These are phyloP conservation scores for Macaranga tanarius DNA, from an alignment of 441 rosid genomes.

Conservation along the genomic window DNA sequence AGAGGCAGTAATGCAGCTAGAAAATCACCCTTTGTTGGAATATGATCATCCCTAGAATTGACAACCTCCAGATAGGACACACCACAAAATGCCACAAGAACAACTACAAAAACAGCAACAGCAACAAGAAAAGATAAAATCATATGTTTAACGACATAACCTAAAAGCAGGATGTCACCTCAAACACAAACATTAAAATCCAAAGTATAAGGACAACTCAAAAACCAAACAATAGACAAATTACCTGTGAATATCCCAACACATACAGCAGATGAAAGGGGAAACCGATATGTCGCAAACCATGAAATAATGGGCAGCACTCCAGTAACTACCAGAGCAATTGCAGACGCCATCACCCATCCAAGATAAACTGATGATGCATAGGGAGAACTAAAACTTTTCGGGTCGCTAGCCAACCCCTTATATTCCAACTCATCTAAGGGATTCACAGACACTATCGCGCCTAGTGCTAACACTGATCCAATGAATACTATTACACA, in stretches of 20 bases:
- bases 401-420: slow-evolving; percentile 67
- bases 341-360: slow-evolving; percentile 97
- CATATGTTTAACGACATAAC: slow-evolving; percentile 15
- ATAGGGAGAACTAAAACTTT: slow-evolving; percentile 75
- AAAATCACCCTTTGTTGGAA: slow-evolving; percentile 90
- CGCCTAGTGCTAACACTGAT: slow-evolving; percentile 84
- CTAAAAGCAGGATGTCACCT: slow-evolving; percentile 8
- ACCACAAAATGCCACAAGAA: slow-evolving; percentile 95
- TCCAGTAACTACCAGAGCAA: slow-evolving; percentile 90
- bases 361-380: slow-evolving; percentile 92
- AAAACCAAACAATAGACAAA: slow-evolving; percentile 21
- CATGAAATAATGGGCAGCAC: slow-evolving; percentile 97
- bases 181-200: slow-evolving; percentile 16
- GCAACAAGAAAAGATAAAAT: slow-evolving; percentile 22
- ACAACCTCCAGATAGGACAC: slow-evolving; percentile 90
- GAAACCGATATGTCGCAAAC: slow-evolving; percentile 95
- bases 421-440: slow-evolving; percentile 80
- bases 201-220: slow-evolving; percentile 8
- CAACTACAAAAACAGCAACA: slow-evolving; percentile 55
- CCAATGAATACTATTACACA: slow-evolving; percentile 70
- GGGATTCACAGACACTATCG: slow-evolving; percentile 87
- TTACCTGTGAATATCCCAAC: slow-evolving; percentile 86
- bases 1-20: slow-evolving; percentile 98
- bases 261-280: slow-evolving; percentile 89
- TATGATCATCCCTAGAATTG: slow-evolving; percentile 84